Evolutionary conservation across 805 yeast species (phyloP), one percentile per base, ranked within the genome.

Genomic region (Nakazawaea sp.): DNA sequence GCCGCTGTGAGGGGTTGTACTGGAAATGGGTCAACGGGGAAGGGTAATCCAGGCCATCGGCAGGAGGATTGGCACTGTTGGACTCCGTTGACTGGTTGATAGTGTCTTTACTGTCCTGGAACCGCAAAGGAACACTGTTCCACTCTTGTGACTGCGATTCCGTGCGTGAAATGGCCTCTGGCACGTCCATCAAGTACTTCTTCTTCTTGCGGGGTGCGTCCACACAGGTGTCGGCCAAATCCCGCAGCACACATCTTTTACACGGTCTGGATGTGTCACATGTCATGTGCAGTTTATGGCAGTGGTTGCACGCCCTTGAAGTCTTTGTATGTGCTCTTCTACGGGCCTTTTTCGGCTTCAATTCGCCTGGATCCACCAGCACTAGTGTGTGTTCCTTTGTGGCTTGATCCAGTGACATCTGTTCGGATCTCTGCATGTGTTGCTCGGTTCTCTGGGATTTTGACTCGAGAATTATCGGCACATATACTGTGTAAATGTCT

Each of bases 161-260:
- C 8, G 8, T 13, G 8, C 7, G 23, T 5, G 24, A 4, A 7
- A 18, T 4, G 5, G 4, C 19, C n/a, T 26, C 11, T 35, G 25
- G 29, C 3, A 72, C 75, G 41, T 81, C 92, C 21, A 73, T 65
- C 37, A 89, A 57, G 46, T 89, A 89, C 56, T 90, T 90, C 60
- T 84, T 83, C 44, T 75, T 68, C 58, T 87, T 88, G 32, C 97
- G 64, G 2, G 92, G 92, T 4, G 96, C 96, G 61, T 92, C 97
- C 23, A 74, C 75, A 60, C 97, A 90, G 0, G 84, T 66, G 12
- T 63, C 71, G 2, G 68, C 71, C 12, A 87, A 59, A 0, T 89
- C 90, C 50, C 87, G 68, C 20, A 66, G 66, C 3, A 81, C 55
- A 56, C 98, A 90, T 34, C 96, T 58, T 38, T 70, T 69, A 51